Conservation (phyloP, 441 rosid genomes). For the Gossypium armourianum region DNA sequence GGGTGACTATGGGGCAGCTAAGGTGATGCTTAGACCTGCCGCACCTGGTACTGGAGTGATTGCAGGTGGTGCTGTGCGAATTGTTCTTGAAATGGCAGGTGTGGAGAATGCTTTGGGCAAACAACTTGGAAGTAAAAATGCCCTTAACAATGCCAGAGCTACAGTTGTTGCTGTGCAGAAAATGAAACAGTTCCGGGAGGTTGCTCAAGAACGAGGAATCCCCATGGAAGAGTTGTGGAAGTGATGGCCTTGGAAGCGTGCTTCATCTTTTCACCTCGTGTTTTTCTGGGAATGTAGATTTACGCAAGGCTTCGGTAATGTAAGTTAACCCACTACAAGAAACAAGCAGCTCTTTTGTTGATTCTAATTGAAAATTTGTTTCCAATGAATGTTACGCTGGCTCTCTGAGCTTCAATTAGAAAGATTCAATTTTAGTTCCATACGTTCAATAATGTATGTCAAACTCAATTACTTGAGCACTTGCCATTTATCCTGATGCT, state of each 20-base stretch:
- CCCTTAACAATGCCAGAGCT: slow-evolving; percentile 87
- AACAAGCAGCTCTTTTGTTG: slow-evolving; percentile 9
- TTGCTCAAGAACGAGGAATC: slow-evolving; percentile 76
- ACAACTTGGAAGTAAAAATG: slow-evolving; percentile 67
- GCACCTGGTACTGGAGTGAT: slow-evolving; percentile 89
- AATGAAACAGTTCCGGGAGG: slow-evolving; percentile 74
- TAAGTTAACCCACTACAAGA: slow-evolving; percentile 13
- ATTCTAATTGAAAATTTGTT: not conserved
- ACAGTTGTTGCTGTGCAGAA: slow-evolving; percentile 63
- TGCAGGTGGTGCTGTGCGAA: slow-evolving; percentile 89
- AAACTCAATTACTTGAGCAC: not conserved
- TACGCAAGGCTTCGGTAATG: slow-evolving; percentile 19
- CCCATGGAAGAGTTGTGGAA: slow-evolving; percentile 93
- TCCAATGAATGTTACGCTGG: not conserved
- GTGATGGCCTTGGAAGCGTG: slow-evolving; percentile 23
- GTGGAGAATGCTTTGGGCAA: slow-evolving; percentile 79
- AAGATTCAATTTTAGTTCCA: not conserved
- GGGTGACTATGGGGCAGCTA: slow-evolving; percentile 79
- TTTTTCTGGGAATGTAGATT: slow-evolving; percentile 12
- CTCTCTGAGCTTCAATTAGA: not conserved
- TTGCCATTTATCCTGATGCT: not conserved
- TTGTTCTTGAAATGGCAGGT: slow-evolving; percentile 88
- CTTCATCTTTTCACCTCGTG: not conserved
- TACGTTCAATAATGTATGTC: not conserved
- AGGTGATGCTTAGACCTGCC: slow-evolving; percentile 94